phyloP scores from a whole-genome alignment of 495 filamentous ascomycete genomes.

The Penicillium herquei region DNA sequence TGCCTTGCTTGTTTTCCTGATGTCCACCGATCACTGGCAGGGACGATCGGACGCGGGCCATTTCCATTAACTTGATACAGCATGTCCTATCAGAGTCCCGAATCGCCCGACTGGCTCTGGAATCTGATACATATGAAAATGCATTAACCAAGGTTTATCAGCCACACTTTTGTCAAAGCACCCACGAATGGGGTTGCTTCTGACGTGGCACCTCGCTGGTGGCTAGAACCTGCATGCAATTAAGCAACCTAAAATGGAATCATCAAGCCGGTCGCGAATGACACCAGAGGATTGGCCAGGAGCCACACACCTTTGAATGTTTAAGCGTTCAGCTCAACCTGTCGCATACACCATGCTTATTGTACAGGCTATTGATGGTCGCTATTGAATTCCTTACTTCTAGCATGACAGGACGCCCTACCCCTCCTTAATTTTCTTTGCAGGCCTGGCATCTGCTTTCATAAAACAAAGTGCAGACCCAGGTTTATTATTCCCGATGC shows the following conservation, averaged over 20 bases:
- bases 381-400: constrained; percentile 15
- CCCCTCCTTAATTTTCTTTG: neutral
- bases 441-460: constrained; percentile 1
- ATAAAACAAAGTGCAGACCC: neutral
- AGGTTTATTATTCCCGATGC: neutral
- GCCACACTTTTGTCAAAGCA: constrained; percentile 14
- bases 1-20: constrained; percentile 3
- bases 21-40: constrained; percentile 12
- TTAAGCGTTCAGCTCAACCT: constrained; percentile 14
- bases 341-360: neutral
- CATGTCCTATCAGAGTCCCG: constrained; percentile 19
- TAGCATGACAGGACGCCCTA: neutral
- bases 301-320: neutral
- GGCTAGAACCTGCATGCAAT: constrained; percentile 10
- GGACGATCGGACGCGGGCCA: constrained; percentile 7
- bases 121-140: constrained; percentile 26
- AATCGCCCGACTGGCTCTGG: neutral
- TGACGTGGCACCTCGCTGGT: constrained; percentile 29
- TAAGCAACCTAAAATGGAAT: constrained; percentile 15
- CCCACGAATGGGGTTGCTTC: constrained; percentile 18
- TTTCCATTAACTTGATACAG: constrained; percentile 11
- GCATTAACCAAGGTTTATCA: constrained; percentile 12
- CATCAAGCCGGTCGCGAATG: constrained; percentile 7
- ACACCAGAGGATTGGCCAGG: constrained; percentile 7
- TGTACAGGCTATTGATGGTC: neutral